Conservation (phyloP, 176 grass and related monocot species). For the Carex pumila region DNA sequence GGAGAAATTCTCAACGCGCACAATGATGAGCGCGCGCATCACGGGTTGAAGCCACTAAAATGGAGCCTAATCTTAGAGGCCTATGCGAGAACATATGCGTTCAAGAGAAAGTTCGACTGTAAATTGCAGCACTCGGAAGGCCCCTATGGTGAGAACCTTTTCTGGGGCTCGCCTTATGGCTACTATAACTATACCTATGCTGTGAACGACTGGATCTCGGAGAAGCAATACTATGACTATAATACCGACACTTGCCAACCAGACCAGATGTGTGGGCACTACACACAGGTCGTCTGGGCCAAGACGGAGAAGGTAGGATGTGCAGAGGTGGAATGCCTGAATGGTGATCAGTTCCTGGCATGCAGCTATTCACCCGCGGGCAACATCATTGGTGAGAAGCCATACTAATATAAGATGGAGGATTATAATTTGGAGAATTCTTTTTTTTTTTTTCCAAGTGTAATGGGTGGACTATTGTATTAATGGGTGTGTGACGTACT, state of each 20-base stretch:
- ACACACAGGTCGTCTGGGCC: conserved; percentile 35
- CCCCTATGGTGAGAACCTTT: conserved; percentile 38
- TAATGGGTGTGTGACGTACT: neutral
- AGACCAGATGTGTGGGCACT: conserved; percentile 26
- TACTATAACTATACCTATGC: neutral
- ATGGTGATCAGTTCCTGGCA: conserved; percentile 15
- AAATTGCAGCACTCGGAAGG: conserved; percentile 23
- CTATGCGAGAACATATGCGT: conserved; percentile 14
- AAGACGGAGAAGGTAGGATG: neutral
- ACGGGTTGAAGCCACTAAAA: conserved; percentile 2
- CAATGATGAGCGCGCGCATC: neutral
- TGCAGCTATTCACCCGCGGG: conserved; percentile 35
- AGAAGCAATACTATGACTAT: conserved; percentile 30
- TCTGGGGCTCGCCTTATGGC: neutral
- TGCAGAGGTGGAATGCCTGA: neutral
- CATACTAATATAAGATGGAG: conserved; percentile 12
- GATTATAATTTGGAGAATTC: neutral
- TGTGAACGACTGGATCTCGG: conserved; percentile 13
- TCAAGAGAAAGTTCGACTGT: conserved; percentile 16
- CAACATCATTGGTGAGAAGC: conserved; percentile 11
- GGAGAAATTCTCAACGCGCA: conserved; percentile 11
- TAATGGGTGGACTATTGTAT: neutral
- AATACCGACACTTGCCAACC: conserved; percentile 13
- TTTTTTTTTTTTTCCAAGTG: neutral
- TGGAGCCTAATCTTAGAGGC: conserved; percentile 17